Evolutionary conservation across 2,329 filamentous ascomycete genomes (phyloP).

Genomic region (Penicillium sp.): DNA sequence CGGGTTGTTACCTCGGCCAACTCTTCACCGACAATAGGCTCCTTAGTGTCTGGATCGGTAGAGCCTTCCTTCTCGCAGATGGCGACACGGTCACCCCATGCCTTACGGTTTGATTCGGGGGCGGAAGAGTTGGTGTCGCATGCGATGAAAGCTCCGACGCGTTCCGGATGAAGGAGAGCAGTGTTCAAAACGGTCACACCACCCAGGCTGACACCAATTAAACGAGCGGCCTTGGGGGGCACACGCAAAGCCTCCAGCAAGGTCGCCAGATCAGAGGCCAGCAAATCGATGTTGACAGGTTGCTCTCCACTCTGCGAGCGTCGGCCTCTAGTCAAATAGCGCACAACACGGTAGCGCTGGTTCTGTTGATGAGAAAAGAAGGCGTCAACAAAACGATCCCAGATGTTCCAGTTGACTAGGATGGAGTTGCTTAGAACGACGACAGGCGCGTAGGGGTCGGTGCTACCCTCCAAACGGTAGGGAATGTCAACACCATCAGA

Average conservation of each 20-base stretch:
- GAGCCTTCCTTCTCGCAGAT: constrained; percentile 61
- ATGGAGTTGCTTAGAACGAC: constrained; percentile 79
- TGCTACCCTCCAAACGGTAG: constrained; percentile 73
- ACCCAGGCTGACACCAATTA: constrained; percentile 78
- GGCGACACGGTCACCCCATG: constrained; percentile 75
- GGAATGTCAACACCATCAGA: constrained; percentile 67
- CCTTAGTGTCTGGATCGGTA: constrained; percentile 38
- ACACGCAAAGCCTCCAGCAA: constrained; percentile 71
- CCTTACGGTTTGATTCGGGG: constrained; percentile 70
- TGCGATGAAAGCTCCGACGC: constrained; percentile 63
- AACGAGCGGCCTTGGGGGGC: constrained; percentile 57
- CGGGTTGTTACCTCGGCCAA: constrained; percentile 70
- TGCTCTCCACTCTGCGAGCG: constrained; percentile 40
- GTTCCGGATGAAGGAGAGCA: constrained; percentile 63
- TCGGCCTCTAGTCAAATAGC: constrained; percentile 75
- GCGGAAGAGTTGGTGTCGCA: constrained; percentile 78
- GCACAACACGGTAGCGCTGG: constrained; percentile 67
- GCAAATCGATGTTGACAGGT: constrained; percentile 61
- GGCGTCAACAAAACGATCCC: constrained; percentile 70
- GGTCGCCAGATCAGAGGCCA: constrained; percentile 66
- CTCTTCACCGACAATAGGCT: constrained; percentile 59
- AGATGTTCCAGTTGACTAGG: constrained; percentile 75
- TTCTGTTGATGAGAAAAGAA: constrained; percentile 57
- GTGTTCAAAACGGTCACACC: constrained; percentile 75
- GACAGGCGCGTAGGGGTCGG: constrained; percentile 65